Evolutionary conservation across 116 monocot species (phyloP), one percentile per base, ranked within the genome.

Genomic region (Dioscorea cayenensis): DNA sequence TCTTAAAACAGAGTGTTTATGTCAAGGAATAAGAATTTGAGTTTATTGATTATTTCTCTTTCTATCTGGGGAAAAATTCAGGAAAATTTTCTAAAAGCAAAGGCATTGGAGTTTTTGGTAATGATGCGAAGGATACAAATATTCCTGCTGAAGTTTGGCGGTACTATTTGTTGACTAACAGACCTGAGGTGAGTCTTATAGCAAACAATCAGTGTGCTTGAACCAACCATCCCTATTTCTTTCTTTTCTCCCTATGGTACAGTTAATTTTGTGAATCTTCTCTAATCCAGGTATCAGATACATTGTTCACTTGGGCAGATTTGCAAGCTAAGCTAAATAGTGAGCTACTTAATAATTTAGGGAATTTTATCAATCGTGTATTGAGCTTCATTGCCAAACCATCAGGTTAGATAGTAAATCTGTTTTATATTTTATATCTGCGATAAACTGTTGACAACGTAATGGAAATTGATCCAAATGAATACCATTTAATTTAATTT

Each of bases 31-130:
- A 43, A 7, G 12, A 8, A 10, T 43, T 43, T 43, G 3, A 6
- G 6, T 43, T 43, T 10, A 6, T 43, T 43, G 43, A 43, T 43
- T 1, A 6, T 43, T 16, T 9, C 3, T 59, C 17, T 22, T 49
- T 36, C 19, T 28, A 43, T 32, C 27, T 76, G 52, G 14, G 28
- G 4, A 28, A 35, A 49, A 66, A 14, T 81, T 71, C 77, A 96
- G 96, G 97, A 68, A 97, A 97, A 61, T 97, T 97, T 50, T 97
- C 97, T 3, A 97, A 97, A 76, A 97, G 90, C 63, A 93, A 97
- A 51, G 97, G 97, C 66, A 75, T 93, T 74, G 97, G 97, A 60
- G 84, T 97, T 52, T 97, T 97, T 89, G 97, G 97, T 63, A 93
- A 93, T 76, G 97, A 92, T 67, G 97, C 93, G 29, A 90, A 97